Conservation (phyloP, 1,139 yeast genomes). For the Lodderomyces orthopsilosis region DNA sequence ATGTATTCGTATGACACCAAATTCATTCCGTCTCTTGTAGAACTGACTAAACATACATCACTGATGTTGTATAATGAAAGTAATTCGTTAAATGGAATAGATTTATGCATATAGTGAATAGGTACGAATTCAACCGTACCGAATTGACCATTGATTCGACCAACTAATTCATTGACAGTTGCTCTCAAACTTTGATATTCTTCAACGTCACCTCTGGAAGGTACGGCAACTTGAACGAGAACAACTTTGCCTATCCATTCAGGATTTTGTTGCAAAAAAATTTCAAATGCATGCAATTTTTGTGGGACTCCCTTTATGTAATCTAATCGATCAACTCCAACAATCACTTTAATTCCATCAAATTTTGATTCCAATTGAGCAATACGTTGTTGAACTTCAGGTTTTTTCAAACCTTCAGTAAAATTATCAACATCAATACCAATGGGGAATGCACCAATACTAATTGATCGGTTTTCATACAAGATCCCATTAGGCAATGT, state of each 20-base stretch:
- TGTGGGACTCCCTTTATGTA: slow-evolving; percentile 98
- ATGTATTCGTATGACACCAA: slow-evolving; percentile 93
- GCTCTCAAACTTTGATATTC: slow-evolving; percentile 94
- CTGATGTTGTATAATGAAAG: slow-evolving; percentile 81
- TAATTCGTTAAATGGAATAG: slow-evolving; percentile 86
- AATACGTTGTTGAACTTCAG: slow-evolving; percentile 64
- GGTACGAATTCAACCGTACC: slow-evolving; percentile 98
- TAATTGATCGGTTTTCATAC: slow-evolving; percentile 71
- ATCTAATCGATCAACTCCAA: slow-evolving; percentile 93
- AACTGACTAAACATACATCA: slow-evolving; percentile 89
- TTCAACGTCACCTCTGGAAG: slow-evolving; percentile 96
- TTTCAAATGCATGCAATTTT: slow-evolving; percentile 92
- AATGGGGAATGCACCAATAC: slow-evolving; percentile 95
- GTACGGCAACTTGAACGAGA: slow-evolving; percentile 95
- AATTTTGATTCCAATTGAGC: slow-evolving; percentile 58
- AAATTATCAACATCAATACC: slow-evolving; percentile 96
- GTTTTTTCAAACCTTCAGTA: slow-evolving; percentile 68
- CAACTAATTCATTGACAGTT: slow-evolving; percentile 92
- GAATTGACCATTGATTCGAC: slow-evolving; percentile 92
- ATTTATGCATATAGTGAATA: slow-evolving; percentile 92
- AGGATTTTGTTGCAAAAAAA: slow-evolving; percentile 87
- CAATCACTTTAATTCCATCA: slow-evolving; percentile 75
- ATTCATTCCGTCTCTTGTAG: slow-evolving; percentile 98
- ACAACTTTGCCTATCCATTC: slow-evolving; percentile 98
- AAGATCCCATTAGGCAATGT: slow-evolving; percentile 92